phyloP scores from a whole-genome alignment of 345 rosid species.

The Hibiscus mutabilis region DNA sequence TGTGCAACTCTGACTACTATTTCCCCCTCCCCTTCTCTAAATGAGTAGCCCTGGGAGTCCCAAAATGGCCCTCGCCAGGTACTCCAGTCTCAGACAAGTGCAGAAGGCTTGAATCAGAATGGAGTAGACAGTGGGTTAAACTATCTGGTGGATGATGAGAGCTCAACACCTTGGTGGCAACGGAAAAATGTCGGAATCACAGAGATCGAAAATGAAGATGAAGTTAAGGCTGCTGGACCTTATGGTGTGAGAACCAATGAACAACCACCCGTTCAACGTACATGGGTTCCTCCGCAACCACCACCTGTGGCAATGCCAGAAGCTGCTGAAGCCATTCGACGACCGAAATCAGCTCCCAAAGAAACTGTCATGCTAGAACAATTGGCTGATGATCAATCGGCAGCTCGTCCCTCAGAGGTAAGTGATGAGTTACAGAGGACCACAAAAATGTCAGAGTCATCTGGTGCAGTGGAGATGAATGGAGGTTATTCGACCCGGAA shows the following conservation, averaged over 20 bases:
- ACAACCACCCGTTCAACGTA: constrained; percentile 43
- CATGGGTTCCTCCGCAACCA: constrained; percentile 95
- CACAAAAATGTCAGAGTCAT: constrained; percentile 67
- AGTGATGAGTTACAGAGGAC: constrained; percentile 67
- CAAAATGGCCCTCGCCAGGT: constrained; percentile 40
- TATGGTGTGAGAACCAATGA: constrained; percentile 34
- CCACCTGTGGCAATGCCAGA: constrained; percentile 91
- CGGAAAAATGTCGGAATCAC: constrained; percentile 53
- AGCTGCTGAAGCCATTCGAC: constrained; percentile 94
- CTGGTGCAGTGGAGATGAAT: constrained; percentile 26
- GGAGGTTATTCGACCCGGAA: constrained; percentile 32
- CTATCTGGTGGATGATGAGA: constrained; percentile 32
- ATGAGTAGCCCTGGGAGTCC: constrained; percentile 78
- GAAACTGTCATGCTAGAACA: constrained; percentile 13
- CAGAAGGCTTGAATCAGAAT: constrained; percentile 28
- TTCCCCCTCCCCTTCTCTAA: neutral
- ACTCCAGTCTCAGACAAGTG: constrained; percentile 25
- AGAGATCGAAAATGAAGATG: constrained; percentile 55
- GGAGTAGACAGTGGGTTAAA: constrained; percentile 33
- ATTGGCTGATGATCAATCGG: constrained; percentile 36
- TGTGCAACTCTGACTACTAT: neutral
- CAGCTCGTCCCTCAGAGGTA: constrained; percentile 21
- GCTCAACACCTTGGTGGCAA: constrained; percentile 65
- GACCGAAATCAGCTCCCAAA: constrained; percentile 59
- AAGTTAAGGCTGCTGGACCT: constrained; percentile 23